phyloP scores from a whole-genome alignment of 2,329 filamentous ascomycete species.

The Amauroascus verrucosus region DNA sequence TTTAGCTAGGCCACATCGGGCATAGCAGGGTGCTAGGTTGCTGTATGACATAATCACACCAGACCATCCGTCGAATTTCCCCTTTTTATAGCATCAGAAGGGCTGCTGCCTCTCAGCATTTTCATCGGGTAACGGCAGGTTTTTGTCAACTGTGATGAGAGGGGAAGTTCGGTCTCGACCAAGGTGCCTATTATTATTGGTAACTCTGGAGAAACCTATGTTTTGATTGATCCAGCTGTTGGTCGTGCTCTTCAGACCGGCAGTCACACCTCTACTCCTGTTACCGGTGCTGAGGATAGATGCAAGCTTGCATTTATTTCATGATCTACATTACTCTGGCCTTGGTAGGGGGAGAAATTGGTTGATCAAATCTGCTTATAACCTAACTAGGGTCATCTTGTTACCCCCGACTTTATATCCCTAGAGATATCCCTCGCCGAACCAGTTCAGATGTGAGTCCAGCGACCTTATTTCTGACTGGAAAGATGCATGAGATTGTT shows the following conservation, averaged over 20 bases:
- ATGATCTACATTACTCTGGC: slow-evolving; percentile 22
- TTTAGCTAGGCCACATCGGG: too few relatives aligned
- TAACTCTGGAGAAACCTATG: slow-evolving; percentile 20
- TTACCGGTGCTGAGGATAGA: slow-evolving; percentile 13
- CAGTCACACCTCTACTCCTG: slow-evolving; percentile 8
- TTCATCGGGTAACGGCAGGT: slow-evolving; percentile 21
- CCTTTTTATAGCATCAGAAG: too few relatives aligned
- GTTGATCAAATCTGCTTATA: slow-evolving; percentile 5
- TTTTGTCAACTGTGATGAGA: slow-evolving; percentile 17
- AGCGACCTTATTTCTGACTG: slow-evolving; percentile 9
- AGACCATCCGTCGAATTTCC: too few relatives aligned
- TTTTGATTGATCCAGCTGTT: slow-evolving; percentile 19
- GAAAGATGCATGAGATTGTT: slow-evolving; percentile 23
- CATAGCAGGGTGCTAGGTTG: too few relatives aligned
- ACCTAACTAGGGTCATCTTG: slow-evolving; percentile 16
- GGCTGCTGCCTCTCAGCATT: slow-evolving; percentile 14
- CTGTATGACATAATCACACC: too few relatives aligned
- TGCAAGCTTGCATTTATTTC: slow-evolving; percentile 23
- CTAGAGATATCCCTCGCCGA: slow-evolving; percentile 17
- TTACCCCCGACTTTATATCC: slow-evolving; percentile 22
- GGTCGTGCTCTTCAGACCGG: slow-evolving; percentile 19
- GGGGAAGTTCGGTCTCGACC: slow-evolving; percentile 16
- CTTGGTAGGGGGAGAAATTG: slow-evolving; percentile 14
- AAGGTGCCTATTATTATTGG: slow-evolving; percentile 20
- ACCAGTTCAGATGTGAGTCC: slow-evolving; percentile 18